Evolutionary conservation across 305 asterid species (phyloP).

Genomic region (Petunia hybrid): DNA sequence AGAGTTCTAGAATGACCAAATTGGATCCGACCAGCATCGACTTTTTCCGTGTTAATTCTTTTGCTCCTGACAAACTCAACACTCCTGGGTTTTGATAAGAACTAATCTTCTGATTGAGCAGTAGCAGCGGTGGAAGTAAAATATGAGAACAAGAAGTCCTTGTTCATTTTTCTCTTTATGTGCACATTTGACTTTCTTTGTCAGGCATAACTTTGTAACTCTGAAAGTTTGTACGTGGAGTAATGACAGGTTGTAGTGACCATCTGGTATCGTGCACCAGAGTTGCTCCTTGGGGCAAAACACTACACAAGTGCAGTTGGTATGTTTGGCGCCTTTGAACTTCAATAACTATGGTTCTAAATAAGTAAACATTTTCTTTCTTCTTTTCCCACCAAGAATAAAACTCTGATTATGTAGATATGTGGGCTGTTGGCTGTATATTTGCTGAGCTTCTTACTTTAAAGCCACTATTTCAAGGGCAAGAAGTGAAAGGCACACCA

Average conservation of each 20-base stretch:
- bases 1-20: not conserved
- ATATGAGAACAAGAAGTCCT: conserved; percentile 4
- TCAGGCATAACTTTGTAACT: conserved; percentile 3
- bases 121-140: conserved; percentile 8
- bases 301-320: conserved; percentile 99
- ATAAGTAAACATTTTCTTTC: conserved; percentile 25
- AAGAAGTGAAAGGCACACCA: conserved; percentile 96
- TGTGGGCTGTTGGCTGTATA: conserved; percentile 99
- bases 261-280: conserved; percentile 99
- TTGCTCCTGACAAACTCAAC: not conserved
- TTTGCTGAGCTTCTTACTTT: conserved; percentile 98
- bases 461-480: conserved; percentile 99
- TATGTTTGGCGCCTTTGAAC: conserved; percentile 44
- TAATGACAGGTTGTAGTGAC: conserved; percentile 92
- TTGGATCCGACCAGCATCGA: conserved; percentile 9
- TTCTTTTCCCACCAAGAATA: conserved; percentile 23
- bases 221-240: conserved; percentile 19
- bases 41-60: not conserved
- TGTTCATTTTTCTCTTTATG: conserved; percentile 7
- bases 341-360: conserved; percentile 27
- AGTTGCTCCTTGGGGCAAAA: conserved; percentile 94
- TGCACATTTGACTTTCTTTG: conserved; percentile 23
- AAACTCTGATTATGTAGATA: conserved; percentile 57
- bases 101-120: conserved; percentile 12
- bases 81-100: conserved; percentile 13